Percentiles rank a stretch among this genome's conserved stretches.
Evolutionary conservation across 202 grass and related monocot genomes (phyloP).

Genomic region (Carex arenaria): DNA sequence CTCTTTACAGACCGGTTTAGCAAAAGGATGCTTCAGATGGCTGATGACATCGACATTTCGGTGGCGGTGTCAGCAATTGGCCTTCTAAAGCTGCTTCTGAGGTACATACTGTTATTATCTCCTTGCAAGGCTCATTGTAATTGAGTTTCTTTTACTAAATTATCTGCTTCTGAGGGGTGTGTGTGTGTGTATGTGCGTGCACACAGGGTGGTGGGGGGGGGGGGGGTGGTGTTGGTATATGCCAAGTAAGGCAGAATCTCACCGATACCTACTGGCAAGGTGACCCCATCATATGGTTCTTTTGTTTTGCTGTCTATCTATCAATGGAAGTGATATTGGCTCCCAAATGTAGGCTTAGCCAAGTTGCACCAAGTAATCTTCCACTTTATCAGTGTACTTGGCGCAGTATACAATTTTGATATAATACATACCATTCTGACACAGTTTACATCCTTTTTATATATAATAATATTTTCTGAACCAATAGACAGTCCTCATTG

Average conservation of each 20-base stretch:
- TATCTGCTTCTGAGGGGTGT: neutral
- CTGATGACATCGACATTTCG: slow-evolving; percentile 96
- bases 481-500: neutral
- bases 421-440: neutral
- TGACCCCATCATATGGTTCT: neutral
- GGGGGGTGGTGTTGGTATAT: neutral
- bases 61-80: slow-evolving; percentile 96
- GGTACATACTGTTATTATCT: slow-evolving; percentile 32
- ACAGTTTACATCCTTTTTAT: neutral
- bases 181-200: no score
- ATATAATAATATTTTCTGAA: neutral
- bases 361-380: neutral
- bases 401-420: neutral
- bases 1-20: slow-evolving; percentile 94
- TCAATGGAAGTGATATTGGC: neutral
- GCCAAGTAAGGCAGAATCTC: neutral
- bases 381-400: neutral
- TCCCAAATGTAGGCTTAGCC: neutral
- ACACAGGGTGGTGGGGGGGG: neutral
- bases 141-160: slow-evolving; percentile 2
- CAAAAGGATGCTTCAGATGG: slow-evolving; percentile 91
- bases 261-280: neutral
- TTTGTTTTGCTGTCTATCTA: neutral
- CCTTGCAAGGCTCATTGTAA: neutral
- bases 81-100: slow-evolving; percentile 84